Conservation (phyloP, 2,329 filamentous ascomycete genomes). For the Neobulgaria alba region DNA sequence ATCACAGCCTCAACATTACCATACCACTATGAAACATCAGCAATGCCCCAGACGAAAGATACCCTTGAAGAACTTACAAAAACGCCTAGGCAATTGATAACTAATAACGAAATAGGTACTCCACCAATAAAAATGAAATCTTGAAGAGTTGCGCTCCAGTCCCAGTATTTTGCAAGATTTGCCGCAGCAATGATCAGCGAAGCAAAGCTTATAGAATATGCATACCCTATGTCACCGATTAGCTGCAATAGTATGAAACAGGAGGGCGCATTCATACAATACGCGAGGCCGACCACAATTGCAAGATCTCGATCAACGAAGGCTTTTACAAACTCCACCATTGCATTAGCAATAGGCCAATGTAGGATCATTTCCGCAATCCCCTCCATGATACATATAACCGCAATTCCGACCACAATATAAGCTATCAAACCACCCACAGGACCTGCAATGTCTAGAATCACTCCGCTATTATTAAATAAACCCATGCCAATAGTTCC, state of each 20-base stretch:
- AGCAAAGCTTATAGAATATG: slow-evolving; percentile 7
- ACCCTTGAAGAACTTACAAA: neutral
- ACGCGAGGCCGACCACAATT: slow-evolving; percentile 29
- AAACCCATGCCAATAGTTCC: slow-evolving; percentile 30
- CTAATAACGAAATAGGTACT: neutral
- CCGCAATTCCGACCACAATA: slow-evolving; percentile 27
- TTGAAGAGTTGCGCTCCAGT: slow-evolving; percentile 2
- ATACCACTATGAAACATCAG: slow-evolving; percentile 2
- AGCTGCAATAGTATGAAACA: too few species aligned
- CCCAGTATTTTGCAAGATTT: slow-evolving; percentile 6
- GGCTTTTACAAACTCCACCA: slow-evolving; percentile 29
- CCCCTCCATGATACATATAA: slow-evolving; percentile 32
- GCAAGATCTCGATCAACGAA: slow-evolving; percentile 33
- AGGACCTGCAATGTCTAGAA: slow-evolving; percentile 30
- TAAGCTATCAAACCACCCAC: slow-evolving; percentile 28
- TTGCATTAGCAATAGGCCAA: slow-evolving; percentile 32
- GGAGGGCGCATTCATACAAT: slow-evolving; percentile 23
- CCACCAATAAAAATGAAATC: slow-evolving; percentile 5
- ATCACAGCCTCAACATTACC: slow-evolving; percentile 7
- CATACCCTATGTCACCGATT: slow-evolving; percentile 1
- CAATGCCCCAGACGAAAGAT: neutral
- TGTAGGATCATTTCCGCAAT: slow-evolving; percentile 31
- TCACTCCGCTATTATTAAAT: slow-evolving; percentile 27
- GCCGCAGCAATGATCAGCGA: slow-evolving; percentile 5
- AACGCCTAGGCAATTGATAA: slow-evolving; percentile 7